Conservation (phyloP, 371 early-diverging fungal species). For the Apophysomyces variabilis region DNA sequence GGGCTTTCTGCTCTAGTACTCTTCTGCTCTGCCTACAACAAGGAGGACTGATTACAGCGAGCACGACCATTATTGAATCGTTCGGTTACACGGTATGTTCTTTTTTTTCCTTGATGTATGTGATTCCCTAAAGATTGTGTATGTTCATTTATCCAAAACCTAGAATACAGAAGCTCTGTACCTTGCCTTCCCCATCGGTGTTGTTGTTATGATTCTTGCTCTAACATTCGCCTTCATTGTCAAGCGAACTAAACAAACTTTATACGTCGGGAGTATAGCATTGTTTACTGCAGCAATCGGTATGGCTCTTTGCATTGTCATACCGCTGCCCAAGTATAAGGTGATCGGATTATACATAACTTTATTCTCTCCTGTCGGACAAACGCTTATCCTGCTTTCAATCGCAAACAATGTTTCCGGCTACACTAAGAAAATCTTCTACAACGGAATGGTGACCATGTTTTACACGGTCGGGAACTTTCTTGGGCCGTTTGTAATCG, state of each 20-base stretch:
- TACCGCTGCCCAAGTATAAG: conserved; percentile 16
- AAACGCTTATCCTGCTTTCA: conserved; percentile 8
- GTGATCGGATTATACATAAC: conserved; percentile 15
- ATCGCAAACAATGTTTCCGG: conserved; percentile 23
- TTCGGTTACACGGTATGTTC: conserved; percentile 46
- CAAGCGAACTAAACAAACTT: conserved; percentile 11
- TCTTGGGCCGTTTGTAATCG: conserved; percentile 24
- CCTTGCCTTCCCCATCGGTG: no score
- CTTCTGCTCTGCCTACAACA: conserved; percentile 32
- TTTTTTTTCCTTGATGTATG: not conserved
- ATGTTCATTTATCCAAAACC: not conserved
- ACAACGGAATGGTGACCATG: conserved; percentile 23
- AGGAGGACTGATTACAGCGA: conserved; percentile 44
- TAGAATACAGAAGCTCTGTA: not conserved
- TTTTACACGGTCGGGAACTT: not conserved
- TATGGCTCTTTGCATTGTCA: conserved; percentile 10
- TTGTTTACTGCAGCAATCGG: conserved; percentile 18
- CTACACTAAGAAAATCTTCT: conserved; percentile 29
- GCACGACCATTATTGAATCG: conserved; percentile 25
- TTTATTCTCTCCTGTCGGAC: not conserved
- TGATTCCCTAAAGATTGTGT: not conserved
- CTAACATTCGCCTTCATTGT: not conserved
- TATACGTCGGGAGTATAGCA: conserved; percentile 14
- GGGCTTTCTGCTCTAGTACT: conserved; percentile 36
- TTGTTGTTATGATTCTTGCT: no score